phyloP scores from a whole-genome alignment of 2,329 filamentous ascomycete species.

The Grosmannia clavigera region DNA sequence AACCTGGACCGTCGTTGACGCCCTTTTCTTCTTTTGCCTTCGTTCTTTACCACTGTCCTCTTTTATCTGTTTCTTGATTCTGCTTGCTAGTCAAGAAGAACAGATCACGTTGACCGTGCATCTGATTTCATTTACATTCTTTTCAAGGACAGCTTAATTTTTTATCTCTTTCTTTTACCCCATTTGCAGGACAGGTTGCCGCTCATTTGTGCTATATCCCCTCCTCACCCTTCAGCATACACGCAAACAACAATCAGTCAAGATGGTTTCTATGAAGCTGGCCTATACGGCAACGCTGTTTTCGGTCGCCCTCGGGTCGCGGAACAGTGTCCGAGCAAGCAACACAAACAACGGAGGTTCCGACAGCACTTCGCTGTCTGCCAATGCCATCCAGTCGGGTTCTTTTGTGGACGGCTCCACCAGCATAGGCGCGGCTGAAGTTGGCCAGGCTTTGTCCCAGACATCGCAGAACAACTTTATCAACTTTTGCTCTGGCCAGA shows the following conservation, averaged over 20 bases:
- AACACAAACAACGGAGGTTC: slow-evolving; percentile 16
- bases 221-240: neutral
- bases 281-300: slow-evolving; percentile 17
- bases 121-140: slow-evolving; percentile 13
- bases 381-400: slow-evolving; percentile 21
- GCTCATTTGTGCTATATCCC: slow-evolving; percentile 5
- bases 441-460: slow-evolving; percentile 17
- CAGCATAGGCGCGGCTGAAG: slow-evolving; percentile 18
- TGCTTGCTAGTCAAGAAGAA: slow-evolving; percentile 17
- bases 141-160: slow-evolving; percentile 8
- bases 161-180: slow-evolving; percentile 4
- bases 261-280: slow-evolving; percentile 18
- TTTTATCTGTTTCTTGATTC: slow-evolving; percentile 10
- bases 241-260: slow-evolving; percentile 5
- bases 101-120: slow-evolving; percentile 23
- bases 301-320: slow-evolving; percentile 15
- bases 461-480: slow-evolving; percentile 42
- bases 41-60: slow-evolving; percentile 4
- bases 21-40: slow-evolving; percentile 8
- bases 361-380: slow-evolving; percentile 14
- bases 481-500: slow-evolving; percentile 45
- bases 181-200: slow-evolving; percentile 6
- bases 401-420: slow-evolving; percentile 21
- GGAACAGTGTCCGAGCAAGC: slow-evolving; percentile 8
- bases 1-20: slow-evolving; percentile 3